These are phyloP conservation scores for Leptographium flavum DNA, from an alignment of 2,329 filamentous ascomycete genomes.

Conservation along the genomic window DNA sequence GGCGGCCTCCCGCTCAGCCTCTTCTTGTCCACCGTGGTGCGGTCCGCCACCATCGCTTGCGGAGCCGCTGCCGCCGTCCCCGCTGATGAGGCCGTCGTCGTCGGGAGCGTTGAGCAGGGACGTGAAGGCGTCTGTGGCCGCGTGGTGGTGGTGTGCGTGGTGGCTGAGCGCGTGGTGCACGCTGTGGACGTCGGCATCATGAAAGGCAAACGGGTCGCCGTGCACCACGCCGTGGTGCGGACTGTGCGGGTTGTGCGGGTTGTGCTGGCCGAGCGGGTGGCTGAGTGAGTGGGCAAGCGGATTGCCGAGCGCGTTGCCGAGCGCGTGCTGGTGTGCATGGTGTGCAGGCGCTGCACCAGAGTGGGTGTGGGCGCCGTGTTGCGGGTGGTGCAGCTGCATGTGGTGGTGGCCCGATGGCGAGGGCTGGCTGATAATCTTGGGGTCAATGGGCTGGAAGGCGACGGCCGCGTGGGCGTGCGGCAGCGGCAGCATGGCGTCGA, in stretches of 20 bases:
- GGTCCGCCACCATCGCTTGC: background rate
- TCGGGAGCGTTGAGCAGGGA: constrained; percentile 36
- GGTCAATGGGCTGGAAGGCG: constrained; percentile 38
- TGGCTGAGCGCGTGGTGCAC: constrained; percentile 13
- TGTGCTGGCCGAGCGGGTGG: constrained; percentile 11
- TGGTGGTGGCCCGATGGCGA: constrained; percentile 14
- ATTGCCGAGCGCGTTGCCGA: too few relatives aligned
- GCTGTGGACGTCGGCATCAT: constrained; percentile 19
- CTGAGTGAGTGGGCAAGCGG: too few relatives aligned
- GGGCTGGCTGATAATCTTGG: constrained; percentile 39
- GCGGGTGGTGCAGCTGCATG: background rate
- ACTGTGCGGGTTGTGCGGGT: constrained; percentile 13
- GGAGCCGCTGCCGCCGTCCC: background rate
- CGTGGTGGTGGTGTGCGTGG: constrained; percentile 15
- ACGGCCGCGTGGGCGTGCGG: constrained; percentile 14
- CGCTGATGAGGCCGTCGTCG: constrained; percentile 12
- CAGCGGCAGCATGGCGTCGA: constrained; percentile 9
- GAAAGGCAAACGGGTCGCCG: constrained; percentile 21
- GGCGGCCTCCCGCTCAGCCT: constrained; percentile 22
- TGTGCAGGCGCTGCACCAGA: background rate
- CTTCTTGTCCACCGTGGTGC: constrained; percentile 9
- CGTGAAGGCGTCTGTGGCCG: constrained; percentile 35
- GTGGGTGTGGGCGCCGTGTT: background rate
- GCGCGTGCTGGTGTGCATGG: background rate
- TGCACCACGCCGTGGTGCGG: constrained; percentile 11